Percentiles rank a stretch among this genome's conserved stretches.
phyloP scores from a whole-genome alignment of 306 rosid genomes.

The Vigna mungo region DNA sequence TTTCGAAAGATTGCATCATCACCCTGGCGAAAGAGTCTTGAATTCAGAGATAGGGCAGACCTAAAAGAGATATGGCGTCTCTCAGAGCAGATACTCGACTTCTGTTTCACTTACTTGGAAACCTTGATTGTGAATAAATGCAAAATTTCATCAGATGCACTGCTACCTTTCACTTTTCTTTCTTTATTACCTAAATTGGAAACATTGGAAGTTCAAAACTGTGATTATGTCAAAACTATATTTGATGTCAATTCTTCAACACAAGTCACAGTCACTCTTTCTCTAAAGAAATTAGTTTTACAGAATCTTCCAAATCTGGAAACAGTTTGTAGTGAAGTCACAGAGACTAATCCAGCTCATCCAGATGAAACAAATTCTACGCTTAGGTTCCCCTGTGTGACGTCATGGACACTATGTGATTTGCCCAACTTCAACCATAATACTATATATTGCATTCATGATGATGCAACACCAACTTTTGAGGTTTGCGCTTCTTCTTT shows the following conservation, averaged over 20 bases:
- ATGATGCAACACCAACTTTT: too few relatives aligned
- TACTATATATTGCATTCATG: too few relatives aligned
- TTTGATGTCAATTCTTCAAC: too few relatives aligned
- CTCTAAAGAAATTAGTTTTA: too few relatives aligned
- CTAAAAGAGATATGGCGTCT: constrained; percentile 17
- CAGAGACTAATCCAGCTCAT: neutral
- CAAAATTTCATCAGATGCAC: neutral
- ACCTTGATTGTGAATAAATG: neutral
- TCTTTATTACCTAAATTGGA: constrained; percentile 7
- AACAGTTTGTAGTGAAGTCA: neutral
- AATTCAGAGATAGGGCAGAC: too few relatives aligned
- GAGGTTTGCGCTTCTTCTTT: too few relatives aligned
- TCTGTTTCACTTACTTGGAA: constrained; percentile 16
- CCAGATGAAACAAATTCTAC: too few relatives aligned
- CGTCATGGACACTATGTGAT: neutral
- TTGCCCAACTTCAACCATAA: neutral
- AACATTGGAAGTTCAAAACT: neutral
- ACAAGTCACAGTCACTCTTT: too few relatives aligned
- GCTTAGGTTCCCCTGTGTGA: neutral
- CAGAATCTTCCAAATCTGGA: too few relatives aligned
- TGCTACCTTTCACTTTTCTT: constrained; percentile 15
- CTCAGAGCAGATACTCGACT: neutral
- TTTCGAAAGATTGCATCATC: too few relatives aligned
- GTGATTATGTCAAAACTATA: constrained; percentile 16
- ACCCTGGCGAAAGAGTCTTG: too few relatives aligned